These are phyloP conservation scores for Aspergillus sparsus DNA, from an alignment of 495 filamentous ascomycete genomes.

Conservation along the genomic window DNA sequence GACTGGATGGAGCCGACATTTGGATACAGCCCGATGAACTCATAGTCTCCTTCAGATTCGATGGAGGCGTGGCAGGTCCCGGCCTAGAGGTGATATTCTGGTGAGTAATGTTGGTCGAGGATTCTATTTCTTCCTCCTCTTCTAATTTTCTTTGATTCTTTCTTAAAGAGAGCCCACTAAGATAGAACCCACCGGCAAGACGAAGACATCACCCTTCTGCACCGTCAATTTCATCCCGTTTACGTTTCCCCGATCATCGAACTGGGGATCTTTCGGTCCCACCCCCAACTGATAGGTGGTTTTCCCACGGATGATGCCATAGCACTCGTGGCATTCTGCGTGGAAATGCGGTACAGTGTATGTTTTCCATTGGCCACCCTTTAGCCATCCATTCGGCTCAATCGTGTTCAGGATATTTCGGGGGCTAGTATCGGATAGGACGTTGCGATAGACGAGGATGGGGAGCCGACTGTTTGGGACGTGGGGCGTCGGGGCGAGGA, in stretches of 20 bases:
- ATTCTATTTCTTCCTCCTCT: not conserved
- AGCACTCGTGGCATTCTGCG: constrained; percentile 7
- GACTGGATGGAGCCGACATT: not conserved
- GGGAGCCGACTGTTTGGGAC: not conserved
- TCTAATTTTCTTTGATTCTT: not conserved
- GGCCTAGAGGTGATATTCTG: not conserved
- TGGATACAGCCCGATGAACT: constrained; percentile 10
- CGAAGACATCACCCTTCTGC: constrained; percentile 7
- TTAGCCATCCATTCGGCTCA: constrained; percentile 9
- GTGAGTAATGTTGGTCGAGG: not conserved
- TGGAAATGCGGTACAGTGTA: constrained; percentile 9
- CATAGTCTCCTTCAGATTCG: constrained; percentile 7
- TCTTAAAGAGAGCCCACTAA: not conserved
- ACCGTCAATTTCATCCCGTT: constrained; percentile 10
- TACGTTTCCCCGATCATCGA: not conserved
- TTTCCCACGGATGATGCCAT: constrained; percentile 5
- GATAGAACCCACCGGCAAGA: constrained; percentile 3
- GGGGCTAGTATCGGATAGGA: not conserved
- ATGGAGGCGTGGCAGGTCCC: constrained; percentile 1
- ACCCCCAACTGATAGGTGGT: constrained; percentile 1
- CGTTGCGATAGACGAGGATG: constrained; percentile 7
- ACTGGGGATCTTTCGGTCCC: not conserved
- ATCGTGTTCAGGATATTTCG: constrained; percentile 5
- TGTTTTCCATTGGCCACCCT: constrained; percentile 10
- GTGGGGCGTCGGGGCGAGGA: not conserved